These are phyloP conservation scores for Furcasterigmium furcatum DNA, from an alignment of 2,329 filamentous ascomycete species.

Conservation along the genomic window DNA sequence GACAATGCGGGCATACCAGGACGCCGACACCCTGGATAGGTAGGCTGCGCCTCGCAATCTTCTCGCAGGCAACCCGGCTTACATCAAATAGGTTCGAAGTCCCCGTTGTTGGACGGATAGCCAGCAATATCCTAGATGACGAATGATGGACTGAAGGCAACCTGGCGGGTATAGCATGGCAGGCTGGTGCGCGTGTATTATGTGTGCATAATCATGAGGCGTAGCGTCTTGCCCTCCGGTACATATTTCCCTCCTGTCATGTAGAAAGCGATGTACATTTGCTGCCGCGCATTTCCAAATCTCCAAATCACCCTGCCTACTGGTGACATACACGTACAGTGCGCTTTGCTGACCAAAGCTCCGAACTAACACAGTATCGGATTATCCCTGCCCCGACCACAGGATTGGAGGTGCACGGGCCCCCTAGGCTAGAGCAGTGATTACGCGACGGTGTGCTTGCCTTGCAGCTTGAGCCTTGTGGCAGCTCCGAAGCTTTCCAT, in stretches of 20 bases:
- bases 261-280: too few relatives aligned
- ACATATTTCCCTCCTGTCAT: constrained; percentile 14
- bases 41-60: constrained; percentile 28
- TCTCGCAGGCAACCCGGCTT: constrained; percentile 39
- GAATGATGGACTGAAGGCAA: constrained; percentile 40
- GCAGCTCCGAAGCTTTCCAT: constrained; percentile 15
- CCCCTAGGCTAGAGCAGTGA: constrained; percentile 11
- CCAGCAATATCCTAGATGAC: constrained; percentile 87
- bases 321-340: neutral
- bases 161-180: neutral
- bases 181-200: neutral
- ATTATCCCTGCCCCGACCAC: constrained; percentile 3
- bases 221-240: neutral
- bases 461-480: constrained; percentile 13
- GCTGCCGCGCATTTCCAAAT: constrained; percentile 1
- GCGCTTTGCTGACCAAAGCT: neutral
- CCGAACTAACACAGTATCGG: neutral
- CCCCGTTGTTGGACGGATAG: constrained; percentile 80
- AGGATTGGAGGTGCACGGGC: constrained; percentile 9
- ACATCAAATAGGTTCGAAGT: constrained; percentile 67
- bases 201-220: constrained; percentile 2
- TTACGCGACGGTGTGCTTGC: constrained; percentile 16
- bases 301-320: too few relatives aligned
- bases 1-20: constrained; percentile 75
- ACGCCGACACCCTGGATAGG: constrained; percentile 68